Base-by-base conservation (phyloP, 2,329 filamentous ascomycete genomes). In the Aspergillus vadensis region DNA sequence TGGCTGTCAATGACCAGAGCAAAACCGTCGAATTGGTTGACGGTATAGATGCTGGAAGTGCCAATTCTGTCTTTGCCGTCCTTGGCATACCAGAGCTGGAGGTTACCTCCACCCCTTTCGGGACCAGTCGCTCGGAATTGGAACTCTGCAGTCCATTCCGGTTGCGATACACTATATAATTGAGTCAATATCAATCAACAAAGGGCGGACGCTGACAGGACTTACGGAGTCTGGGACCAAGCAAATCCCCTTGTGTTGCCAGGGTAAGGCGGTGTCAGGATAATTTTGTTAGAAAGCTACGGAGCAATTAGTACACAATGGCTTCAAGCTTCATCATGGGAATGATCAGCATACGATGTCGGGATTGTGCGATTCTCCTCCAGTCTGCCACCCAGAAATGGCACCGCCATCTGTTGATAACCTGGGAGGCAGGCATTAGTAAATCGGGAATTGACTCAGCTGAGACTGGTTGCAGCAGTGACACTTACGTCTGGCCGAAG, bases 71-170 rank as follows among this genome's bases (percentile, higher is more conserved):
- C 78, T 67, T 85, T 79, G 32, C 90, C 90, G 62, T 91, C 85
- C 68, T 86, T 88, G 55, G 86, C 88, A 72, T 96, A 91, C 95
- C 95, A 99, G 70, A 99, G 83, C 77, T 98, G 94, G 67, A 99
- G 81, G 78, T 96, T 97, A 52, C 95, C 95, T 60, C 89, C 88
- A 54, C 88, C 92, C 68, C 91, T 83, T 73, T 98, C 95, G 64
- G 90, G 89, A 7, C 95, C 95, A 63, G 86, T 91, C 55, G 88
- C 91, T 67, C 95, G 87, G 78, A 99, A 97, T 72, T 95, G 89
- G 68, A 98, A 83, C 71, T 96, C 91, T 54, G 88, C 87, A 8
- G 86, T 85, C 92, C 92, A 99, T 75, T 88, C 84, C n/a, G 82
- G 77, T 62, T 88, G 81, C 4, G 73, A 62, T n/a, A 77, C 62